Percentiles rank a stretch among this genome's conserved stretches.
phyloP scores from a whole-genome alignment of 139 green algal species.

The Parachlorella kessleri region DNA sequence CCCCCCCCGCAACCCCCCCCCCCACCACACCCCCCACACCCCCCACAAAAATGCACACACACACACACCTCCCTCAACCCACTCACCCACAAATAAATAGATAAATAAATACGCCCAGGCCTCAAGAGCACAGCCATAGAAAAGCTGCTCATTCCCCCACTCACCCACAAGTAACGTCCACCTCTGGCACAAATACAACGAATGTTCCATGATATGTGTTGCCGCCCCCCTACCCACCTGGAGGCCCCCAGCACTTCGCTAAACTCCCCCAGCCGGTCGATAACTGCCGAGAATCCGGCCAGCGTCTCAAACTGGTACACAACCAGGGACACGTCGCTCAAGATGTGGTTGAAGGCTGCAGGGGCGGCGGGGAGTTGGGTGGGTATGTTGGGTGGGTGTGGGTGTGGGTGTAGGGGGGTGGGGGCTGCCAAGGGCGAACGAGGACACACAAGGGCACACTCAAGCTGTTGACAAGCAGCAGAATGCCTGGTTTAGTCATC shows the following conservation, averaged over 20 bases:
- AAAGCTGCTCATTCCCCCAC: too few relatives aligned
- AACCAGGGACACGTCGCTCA: constrained; percentile 93
- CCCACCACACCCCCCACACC: neutral
- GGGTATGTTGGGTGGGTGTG: neutral
- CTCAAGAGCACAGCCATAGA: too few relatives aligned
- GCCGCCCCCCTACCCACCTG: neutral
- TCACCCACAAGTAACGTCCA: neutral
- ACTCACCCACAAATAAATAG: too few relatives aligned
- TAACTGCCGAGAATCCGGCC: constrained; percentile 87
- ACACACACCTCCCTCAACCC: too few relatives aligned
- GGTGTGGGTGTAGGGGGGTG: neutral
- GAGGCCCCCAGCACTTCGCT: constrained; percentile 63
- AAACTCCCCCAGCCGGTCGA: constrained; percentile 91
- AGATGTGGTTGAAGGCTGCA: constrained; percentile 96
- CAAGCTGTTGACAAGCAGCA: too few relatives aligned
- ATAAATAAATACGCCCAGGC: too few relatives aligned
- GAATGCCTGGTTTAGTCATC: too few relatives aligned
- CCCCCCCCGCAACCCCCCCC: constrained; percentile 15
- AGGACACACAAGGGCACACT: too few relatives aligned
- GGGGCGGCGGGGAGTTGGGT: neutral
- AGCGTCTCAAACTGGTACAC: constrained; percentile 94
- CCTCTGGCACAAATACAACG: neutral
- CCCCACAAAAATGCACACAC: neutral
- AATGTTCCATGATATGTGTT: too few relatives aligned
- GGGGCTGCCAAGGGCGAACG: too few relatives aligned